Conservation (phyloP, 495 filamentous ascomycete genomes). For the Elasticomyces elasticus region DNA sequence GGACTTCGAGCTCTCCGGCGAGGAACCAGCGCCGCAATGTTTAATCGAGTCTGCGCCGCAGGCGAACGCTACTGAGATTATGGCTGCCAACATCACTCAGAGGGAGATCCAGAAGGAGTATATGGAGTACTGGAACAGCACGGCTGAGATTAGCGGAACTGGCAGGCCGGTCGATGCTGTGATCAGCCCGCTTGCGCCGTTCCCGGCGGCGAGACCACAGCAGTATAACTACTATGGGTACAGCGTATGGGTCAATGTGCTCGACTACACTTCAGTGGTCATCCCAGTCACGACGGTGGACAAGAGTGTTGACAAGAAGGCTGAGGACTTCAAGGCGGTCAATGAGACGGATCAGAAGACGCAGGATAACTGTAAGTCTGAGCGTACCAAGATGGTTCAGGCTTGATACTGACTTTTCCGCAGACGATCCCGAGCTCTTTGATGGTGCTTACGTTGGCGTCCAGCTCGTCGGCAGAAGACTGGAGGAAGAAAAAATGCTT, state of each 20-base stretch:
- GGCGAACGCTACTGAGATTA: constrained; percentile 39
- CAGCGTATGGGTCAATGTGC: constrained; percentile 41
- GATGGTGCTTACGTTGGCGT: constrained; percentile 39
- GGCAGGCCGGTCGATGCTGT: constrained; percentile 51
- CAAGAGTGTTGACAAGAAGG: constrained; percentile 42
- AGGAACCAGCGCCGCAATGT: constrained; percentile 36
- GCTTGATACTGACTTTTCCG: constrained; percentile 12
- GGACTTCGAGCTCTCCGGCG: constrained; percentile 47
- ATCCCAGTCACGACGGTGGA: constrained; percentile 50
- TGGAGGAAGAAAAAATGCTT: constrained; percentile 42
- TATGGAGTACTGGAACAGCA: constrained; percentile 62
- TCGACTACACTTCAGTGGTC: constrained; percentile 50
- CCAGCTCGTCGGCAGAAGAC: constrained; percentile 37
- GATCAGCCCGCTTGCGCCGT: constrained; percentile 47
- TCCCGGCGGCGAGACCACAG: constrained; percentile 47
- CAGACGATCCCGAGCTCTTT: constrained; percentile 40
- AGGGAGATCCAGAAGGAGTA: constrained; percentile 53
- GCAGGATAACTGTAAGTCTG: constrained; percentile 45
- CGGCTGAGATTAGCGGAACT: constrained; percentile 42
- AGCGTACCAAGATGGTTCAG: not conserved
- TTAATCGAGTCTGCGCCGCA: constrained; percentile 30
- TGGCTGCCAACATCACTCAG: constrained; percentile 47
- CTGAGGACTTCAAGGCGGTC: constrained; percentile 30
- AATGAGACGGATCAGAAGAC: constrained; percentile 37
- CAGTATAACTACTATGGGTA: constrained; percentile 45